Conservation (phyloP, 768 basidiomycete species). For the Naematelia aurantialba region DNA sequence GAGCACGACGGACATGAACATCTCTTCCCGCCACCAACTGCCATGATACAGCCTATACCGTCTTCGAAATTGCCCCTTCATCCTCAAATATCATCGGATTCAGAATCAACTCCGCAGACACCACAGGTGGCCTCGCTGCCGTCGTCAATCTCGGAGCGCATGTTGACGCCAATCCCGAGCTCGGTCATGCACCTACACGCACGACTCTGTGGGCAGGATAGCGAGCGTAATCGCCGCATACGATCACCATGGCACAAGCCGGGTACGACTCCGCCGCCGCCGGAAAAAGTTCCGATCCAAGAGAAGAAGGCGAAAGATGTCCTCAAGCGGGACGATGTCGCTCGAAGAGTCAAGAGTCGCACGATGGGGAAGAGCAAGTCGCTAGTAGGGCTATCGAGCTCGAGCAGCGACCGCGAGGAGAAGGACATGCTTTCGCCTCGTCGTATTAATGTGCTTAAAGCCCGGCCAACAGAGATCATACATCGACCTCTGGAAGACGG, state of each 20-base stretch:
- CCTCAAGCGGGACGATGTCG: neutral
- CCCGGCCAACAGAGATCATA: neutral
- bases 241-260: conserved; percentile 21
- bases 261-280: neutral
- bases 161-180: conserved; percentile 25
- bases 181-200: conserved; percentile 19
- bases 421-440: neutral
- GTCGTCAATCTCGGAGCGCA: conserved; percentile 7
- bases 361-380: neutral
- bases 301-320: neutral
- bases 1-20: neutral
- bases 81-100: neutral
- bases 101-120: neutral
- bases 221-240: conserved; percentile 9
- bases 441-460: neutral
- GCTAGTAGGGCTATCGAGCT: neutral
- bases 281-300: neutral
- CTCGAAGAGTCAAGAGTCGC: conserved; percentile 5
- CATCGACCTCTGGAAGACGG: neutral
- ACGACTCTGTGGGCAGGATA: conserved; percentile 22
- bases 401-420: neutral
- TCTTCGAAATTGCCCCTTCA: neutral
- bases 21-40: neutral
- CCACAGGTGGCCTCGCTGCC: neutral
- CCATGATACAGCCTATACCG: neutral